Evolutionary conservation across 2,329 filamentous ascomycete species (phyloP).

Genomic region (Phaeomoniella chlamydospora): DNA sequence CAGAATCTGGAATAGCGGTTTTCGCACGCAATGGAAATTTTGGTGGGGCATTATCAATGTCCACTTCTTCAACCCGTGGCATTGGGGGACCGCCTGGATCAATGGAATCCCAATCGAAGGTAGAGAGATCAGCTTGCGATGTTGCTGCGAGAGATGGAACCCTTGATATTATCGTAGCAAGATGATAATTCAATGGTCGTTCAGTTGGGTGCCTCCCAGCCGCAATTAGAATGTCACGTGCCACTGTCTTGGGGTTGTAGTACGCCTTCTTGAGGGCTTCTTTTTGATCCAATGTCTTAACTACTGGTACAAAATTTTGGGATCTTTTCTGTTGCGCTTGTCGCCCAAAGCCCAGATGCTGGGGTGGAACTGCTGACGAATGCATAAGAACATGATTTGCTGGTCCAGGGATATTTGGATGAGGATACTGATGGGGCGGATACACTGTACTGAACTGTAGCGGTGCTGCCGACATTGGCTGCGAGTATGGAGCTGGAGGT

Average conservation of each 20-base stretch:
- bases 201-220: constrained; percentile 47
- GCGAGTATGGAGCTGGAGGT: neutral
- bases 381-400: neutral
- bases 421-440: neutral
- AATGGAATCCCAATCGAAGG: constrained; percentile 47
- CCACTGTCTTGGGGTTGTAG: constrained; percentile 49
- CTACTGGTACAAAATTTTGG: constrained; percentile 13
- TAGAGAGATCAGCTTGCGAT: constrained; percentile 34
- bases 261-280: constrained; percentile 28
- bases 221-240: constrained; percentile 47
- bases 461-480: neutral
- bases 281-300: constrained; percentile 25
- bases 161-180: constrained; percentile 30
- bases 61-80: constrained; percentile 12
- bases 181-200: constrained; percentile 43
- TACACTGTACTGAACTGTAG: neutral
- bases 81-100: constrained; percentile 37
- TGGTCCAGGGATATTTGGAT: neutral
- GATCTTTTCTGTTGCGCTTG: neutral
- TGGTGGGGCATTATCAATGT: constrained; percentile 12
- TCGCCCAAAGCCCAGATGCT: neutral
- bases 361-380: neutral
- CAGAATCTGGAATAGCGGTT: neutral
- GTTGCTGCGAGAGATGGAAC: constrained; percentile 26
- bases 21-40: constrained; percentile 8